These are phyloP conservation scores for Alternaria sp. DNA, from an alignment of 2,329 filamentous ascomycete species.

Conservation along the genomic window DNA sequence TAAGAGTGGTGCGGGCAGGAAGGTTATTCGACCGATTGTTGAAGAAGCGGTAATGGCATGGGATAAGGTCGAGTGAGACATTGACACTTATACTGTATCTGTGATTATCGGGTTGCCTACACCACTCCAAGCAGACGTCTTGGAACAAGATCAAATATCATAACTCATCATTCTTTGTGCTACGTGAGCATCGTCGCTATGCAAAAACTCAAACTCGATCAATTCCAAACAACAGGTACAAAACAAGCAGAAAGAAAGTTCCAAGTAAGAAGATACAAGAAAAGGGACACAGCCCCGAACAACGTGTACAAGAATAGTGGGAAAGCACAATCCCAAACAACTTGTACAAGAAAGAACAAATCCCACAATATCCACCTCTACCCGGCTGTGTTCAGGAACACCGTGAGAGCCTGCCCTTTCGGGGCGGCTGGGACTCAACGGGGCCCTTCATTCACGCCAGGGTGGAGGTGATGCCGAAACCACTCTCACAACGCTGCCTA, in stretches of 20 bases:
- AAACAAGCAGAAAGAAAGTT: neutral
- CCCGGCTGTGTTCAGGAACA: conserved; percentile 24
- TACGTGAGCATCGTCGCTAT: conserved; percentile 9
- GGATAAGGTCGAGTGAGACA: conserved; percentile 32
- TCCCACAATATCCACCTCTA: neutral
- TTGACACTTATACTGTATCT: neutral
- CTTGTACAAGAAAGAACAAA: conserved; percentile 3
- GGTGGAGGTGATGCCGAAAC: conserved; percentile 6
- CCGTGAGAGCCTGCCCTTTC: conserved; percentile 29
- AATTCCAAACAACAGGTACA: neutral
- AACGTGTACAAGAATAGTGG: conserved; percentile 1
- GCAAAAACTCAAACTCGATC: conserved; percentile 2
- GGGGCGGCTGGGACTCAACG: conserved; percentile 25
- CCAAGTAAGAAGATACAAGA: neutral
- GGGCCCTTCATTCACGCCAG: conserved; percentile 26
- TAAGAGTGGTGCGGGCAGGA: conserved; percentile 52
- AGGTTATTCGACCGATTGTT: conserved; percentile 57
- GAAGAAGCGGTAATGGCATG: conserved; percentile 56
- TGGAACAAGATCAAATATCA: conserved; percentile 1
- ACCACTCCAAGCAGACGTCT: neutral
- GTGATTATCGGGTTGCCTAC: neutral
- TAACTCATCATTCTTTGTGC: conserved; percentile 10
- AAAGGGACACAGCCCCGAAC: neutral
- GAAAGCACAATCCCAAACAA: neutral
- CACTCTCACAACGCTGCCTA: conserved; percentile 19